phyloP scores from a whole-genome alignment of 2,329 filamentous ascomycete genomes.

The Cladosporium sphaerospermum region DNA sequence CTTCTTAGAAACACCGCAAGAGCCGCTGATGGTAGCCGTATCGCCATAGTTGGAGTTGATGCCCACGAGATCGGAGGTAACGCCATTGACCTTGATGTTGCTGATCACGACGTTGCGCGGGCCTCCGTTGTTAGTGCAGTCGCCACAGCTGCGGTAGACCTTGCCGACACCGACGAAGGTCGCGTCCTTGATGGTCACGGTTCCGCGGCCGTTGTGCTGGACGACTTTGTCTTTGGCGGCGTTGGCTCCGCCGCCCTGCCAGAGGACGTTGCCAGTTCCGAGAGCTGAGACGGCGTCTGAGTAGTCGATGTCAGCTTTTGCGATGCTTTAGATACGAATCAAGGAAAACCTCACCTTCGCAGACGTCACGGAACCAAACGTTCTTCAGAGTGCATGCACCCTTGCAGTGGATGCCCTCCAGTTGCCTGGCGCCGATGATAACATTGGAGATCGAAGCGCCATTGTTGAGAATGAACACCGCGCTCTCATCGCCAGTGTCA shows the following conservation, averaged over 20 bases:
- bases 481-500: constrained; percentile 19
- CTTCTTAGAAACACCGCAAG: constrained; percentile 15
- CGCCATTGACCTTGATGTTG: constrained; percentile 16
- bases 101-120: constrained; percentile 16
- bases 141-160: constrained; percentile 9
- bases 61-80: constrained; percentile 16
- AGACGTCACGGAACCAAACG: constrained; percentile 43
- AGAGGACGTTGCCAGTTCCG: constrained; percentile 30
- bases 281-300: constrained; percentile 32
- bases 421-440: constrained; percentile 47
- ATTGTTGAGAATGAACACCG: constrained; percentile 49
- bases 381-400: constrained; percentile 43
- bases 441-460: constrained; percentile 48
- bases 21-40: constrained; percentile 15
- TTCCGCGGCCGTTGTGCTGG: constrained; percentile 39
- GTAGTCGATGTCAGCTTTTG: not conserved
- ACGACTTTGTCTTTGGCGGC: constrained; percentile 35
- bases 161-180: constrained; percentile 7
- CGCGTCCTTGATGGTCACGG: constrained; percentile 20
- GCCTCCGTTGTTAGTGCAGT: constrained; percentile 11
- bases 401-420: constrained; percentile 48
- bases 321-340: not conserved
- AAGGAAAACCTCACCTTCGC: constrained; percentile 15
- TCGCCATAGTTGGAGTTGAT: constrained; percentile 18
- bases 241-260: constrained; percentile 3